Evolutionary conservation across 1,284 basidiomycete genomes (phyloP), one percentile per base, ranked within the genome.

Genomic region (Erythrobasidium hasegawianum): DNA sequence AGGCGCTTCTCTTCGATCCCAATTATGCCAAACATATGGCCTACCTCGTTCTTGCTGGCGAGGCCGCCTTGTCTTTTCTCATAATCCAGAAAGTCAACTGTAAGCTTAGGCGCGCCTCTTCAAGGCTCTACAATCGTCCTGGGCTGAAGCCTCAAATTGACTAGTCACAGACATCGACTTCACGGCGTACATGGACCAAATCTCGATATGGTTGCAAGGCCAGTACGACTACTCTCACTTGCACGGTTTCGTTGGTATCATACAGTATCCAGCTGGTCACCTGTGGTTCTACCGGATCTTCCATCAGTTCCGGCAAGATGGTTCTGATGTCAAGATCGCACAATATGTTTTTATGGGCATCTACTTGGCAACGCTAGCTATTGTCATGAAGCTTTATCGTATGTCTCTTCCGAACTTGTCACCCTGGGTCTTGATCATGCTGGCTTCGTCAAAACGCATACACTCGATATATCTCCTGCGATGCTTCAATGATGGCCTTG

Each of bases 401-500:
- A 64, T 24, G 2, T 18, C 29, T 41, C 40, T 27, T 2, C 56
- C 39, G 39, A 54, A 80, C 52, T 76, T 86, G 18, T 89, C 93
- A 1, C 94, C 93, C 76, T 90, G 87, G 83, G 78, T 87, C 2
- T 72, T 97, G 11, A 74, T 94, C 9, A 78, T 90, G 80, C 59
- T 97, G 11, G 85, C 87, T 0, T 79, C 96, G 39, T 94, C 90
- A 81, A 97, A 97, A 78, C 83, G 95, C 57, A 81, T 96, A 14
- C 93, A 97, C 75, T 97, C 94, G 7, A 90, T 98, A 70, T 98
- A 87, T 76, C 84, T 89, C 22, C 81, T 98, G 54, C 84, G 95
- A 8, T 80, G 98, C 33, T 98, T 98, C 82, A 97, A 97, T 75
- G 95, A 98, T 75, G 91, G 90, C 67, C 87, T 94, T 85, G 85